Conservation (phyloP, 306 rosid species). For the Cicer pinnatifidum region DNA sequence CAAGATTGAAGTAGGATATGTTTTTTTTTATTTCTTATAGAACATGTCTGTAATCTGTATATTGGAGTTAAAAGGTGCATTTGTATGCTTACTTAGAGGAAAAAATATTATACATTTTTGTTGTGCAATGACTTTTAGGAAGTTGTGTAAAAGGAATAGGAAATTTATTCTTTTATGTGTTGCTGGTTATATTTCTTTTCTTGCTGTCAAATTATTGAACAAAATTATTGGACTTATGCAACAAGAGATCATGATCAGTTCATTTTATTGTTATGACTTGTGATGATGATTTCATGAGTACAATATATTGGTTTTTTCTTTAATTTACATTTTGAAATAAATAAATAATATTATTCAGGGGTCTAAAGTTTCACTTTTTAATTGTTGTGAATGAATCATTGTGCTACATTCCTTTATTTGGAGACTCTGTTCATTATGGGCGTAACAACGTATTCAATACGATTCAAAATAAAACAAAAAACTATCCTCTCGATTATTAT, state of each 20-base stretch:
- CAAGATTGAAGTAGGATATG: slow-evolving; percentile 50
- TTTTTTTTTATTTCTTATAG: slow-evolving; percentile 32
- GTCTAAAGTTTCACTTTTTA: not conserved
- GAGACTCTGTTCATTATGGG: not conserved
- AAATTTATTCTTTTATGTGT: slow-evolving; percentile 1
- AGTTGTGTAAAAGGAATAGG: slow-evolving; percentile 5
- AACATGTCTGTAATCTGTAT: slow-evolving; percentile 36
- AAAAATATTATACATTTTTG: slow-evolving; percentile 6
- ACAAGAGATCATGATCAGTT: not conserved
- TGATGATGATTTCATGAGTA: not conserved
- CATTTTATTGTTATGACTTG: not conserved
- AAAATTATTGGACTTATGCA: slow-evolving; percentile 1
- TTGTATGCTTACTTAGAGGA: slow-evolving; percentile 9
- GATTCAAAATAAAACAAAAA: too few relatives aligned
- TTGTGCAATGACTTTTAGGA: slow-evolving; percentile 24
- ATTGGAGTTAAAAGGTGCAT: slow-evolving; percentile 37
- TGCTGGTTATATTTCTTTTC: slow-evolving; percentile 16
- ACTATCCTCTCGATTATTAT: too few relatives aligned
- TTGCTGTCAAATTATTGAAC: not conserved
- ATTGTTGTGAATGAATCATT: not conserved
- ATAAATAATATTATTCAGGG: not conserved
- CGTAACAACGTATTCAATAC: not conserved
- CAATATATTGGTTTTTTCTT: not conserved
- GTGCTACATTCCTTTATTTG: not conserved
- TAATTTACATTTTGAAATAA: not conserved